Base-by-base conservation (phyloP, 768 basidiomycete genomes). In the Rhodosporidiobolus sp. region DNA sequence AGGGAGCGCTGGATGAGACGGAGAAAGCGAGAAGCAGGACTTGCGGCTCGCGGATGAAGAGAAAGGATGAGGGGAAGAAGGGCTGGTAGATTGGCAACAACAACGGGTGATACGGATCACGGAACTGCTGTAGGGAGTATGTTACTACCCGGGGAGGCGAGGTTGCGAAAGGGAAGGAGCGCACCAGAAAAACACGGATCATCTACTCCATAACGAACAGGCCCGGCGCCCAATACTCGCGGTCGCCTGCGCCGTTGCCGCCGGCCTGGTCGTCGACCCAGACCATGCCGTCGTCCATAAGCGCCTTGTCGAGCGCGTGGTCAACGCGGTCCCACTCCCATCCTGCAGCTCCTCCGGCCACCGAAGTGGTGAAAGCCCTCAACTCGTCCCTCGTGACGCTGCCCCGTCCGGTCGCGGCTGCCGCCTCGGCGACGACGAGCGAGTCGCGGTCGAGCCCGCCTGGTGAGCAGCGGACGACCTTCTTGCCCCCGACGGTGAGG, bases 181-280 rank as follows among this genome's bases (percentile, higher is more conserved):
- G 16, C 28, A n/a, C 22, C 19, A 59, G 38, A 43, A 45, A 22
- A 45, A 38, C 35, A 9, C 43, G 3, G 22, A 4, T 43, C n/a
- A n/a, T 56, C 56, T 30, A 72, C 66, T 73, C 67, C 67, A 73
- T 69, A 24, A 69, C 85, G 86, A 95, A 90, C 5, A 89, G 89
- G 20, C 90, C 91, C 2, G 90, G 89, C 19, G 95, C 85, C 93
- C 93, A 97, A 79, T 92, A 95, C 32, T 88, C 86, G 68, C 85
- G 84, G 38, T 58, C 20, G 62, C 68, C 19, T 0, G 34, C 11
- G 2, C 60, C 71, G 52, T 20, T 22, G 8, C 45, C 53, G 26
- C 22, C 46, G 64, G 90, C 91, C 81, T 96, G 93, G 34, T 91
- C 89, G 78, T 99, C 96, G 43, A 98, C 79, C 96, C 96, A 99